Evolutionary conservation across 2,329 filamentous ascomycete genomes (phyloP).

Genomic region (Colletotrichum sp.): DNA sequence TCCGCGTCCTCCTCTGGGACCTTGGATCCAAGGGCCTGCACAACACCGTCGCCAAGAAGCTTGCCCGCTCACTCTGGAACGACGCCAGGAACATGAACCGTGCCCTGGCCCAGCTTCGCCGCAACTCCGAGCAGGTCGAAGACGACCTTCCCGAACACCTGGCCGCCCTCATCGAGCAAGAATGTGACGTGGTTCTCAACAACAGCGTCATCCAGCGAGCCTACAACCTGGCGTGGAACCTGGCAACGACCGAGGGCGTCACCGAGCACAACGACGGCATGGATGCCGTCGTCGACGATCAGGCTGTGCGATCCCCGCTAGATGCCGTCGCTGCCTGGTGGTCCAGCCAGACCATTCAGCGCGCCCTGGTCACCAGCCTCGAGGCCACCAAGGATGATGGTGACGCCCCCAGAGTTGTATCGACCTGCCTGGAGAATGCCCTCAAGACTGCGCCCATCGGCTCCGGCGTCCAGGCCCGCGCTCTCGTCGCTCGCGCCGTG

Average conservation of each 20-base stretch:
- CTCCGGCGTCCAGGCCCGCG: constrained; percentile 71
- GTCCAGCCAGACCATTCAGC: constrained; percentile 75
- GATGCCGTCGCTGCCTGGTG: constrained; percentile 94
- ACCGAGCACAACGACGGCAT: constrained; percentile 71
- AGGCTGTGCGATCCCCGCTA: constrained; percentile 82
- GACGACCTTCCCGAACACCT: constrained; percentile 80
- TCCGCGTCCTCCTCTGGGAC: constrained; percentile 88
- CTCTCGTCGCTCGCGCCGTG: constrained; percentile 63
- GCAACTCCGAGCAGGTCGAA: constrained; percentile 52
- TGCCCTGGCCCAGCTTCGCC: constrained; percentile 48
- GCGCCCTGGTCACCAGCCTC: constrained; percentile 69
- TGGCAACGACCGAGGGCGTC: constrained; percentile 72
- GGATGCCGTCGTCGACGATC: constrained; percentile 84
- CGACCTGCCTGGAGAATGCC: constrained; percentile 68
- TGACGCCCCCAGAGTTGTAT: constrained; percentile 41
- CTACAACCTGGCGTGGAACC: constrained; percentile 89
- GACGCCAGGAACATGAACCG: constrained; percentile 72
- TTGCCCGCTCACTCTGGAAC: constrained; percentile 82
- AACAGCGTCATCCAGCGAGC: constrained; percentile 81
- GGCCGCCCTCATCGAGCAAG: constrained; percentile 74
- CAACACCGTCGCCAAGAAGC: constrained; percentile 72
- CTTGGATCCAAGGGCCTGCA: constrained; percentile 69
- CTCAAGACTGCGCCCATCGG: constrained; percentile 77
- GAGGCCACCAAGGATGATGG: constrained; percentile 54
- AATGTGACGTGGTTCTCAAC: constrained; percentile 83